Conservation (phyloP, 2,329 filamentous ascomycete species). For the Colletotrichum sp. region DNA sequence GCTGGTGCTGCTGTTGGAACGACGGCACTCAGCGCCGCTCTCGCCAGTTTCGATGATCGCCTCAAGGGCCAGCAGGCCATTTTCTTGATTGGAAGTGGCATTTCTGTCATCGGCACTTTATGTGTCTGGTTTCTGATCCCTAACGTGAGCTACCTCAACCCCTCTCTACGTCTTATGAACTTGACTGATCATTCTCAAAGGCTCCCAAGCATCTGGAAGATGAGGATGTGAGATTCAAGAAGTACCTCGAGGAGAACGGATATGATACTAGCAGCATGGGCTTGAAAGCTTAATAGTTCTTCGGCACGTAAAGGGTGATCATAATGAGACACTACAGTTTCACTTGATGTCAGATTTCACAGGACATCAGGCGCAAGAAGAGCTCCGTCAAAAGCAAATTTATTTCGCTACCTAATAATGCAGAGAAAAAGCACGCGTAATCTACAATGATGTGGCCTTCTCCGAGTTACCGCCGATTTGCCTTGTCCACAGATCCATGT, state of each 20-base stretch:
- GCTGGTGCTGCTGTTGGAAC: slow-evolving; percentile 56
- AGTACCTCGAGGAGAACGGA: slow-evolving; percentile 23
- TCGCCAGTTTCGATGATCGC: slow-evolving; percentile 20
- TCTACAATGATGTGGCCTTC: neutral
- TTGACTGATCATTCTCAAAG: neutral
- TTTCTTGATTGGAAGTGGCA: slow-evolving; percentile 30
- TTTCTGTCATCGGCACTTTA: slow-evolving; percentile 27
- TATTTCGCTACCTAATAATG: neutral
- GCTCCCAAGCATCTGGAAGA: slow-evolving; percentile 25
- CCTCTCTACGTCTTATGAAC: fast-evolving
- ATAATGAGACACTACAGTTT: too few relatives aligned
- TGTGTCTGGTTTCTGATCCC: slow-evolving; percentile 32
- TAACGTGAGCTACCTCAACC: neutral
- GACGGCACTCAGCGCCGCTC: slow-evolving; percentile 18
- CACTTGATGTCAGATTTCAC: too few relatives aligned
- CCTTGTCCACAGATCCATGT: slow-evolving; percentile 56
- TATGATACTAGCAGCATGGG: slow-evolving; percentile 26
- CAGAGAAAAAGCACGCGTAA: neutral
- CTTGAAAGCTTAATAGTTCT: neutral
- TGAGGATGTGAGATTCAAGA: slow-evolving; percentile 25
- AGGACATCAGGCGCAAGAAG: too few relatives aligned
- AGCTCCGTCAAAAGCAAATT: neutral
- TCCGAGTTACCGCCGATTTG: slow-evolving; percentile 33
- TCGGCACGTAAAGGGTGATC: neutral
- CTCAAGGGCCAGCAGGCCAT: slow-evolving; percentile 29